These are phyloP conservation scores for Anthostomella pinea DNA, from an alignment of 2,329 filamentous ascomycete species.

Conservation along the genomic window DNA sequence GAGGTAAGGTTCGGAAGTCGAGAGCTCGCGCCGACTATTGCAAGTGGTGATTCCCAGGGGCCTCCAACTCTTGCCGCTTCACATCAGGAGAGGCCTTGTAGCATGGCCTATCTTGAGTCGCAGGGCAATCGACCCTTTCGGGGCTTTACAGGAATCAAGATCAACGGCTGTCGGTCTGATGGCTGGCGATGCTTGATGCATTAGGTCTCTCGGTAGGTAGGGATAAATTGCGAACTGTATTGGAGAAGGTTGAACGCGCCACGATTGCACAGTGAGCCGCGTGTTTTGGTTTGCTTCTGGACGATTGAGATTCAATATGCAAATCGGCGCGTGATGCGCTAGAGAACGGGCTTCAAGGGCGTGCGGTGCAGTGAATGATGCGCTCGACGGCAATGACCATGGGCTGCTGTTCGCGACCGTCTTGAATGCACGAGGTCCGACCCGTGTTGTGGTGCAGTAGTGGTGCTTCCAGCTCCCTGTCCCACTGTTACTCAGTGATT, in stretches of 20 bases:
- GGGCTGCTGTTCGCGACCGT: constrained; percentile 3
- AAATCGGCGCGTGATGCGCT: constrained; percentile 18
- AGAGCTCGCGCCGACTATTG: constrained; percentile 8
- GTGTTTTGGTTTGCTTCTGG: constrained; percentile 4
- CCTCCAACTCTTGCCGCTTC: constrained; percentile 20
- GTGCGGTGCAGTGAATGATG: constrained; percentile 5
- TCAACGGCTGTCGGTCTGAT: no score
- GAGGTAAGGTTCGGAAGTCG: neutral
- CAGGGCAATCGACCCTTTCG: neutral
- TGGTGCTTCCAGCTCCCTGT: constrained; percentile 4
- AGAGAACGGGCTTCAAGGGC: constrained; percentile 5
- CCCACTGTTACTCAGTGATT: constrained; percentile 13
- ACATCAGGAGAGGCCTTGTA: constrained; percentile 18
- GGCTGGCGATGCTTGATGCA: constrained; percentile 19
- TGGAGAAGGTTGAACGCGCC: constrained; percentile 13
- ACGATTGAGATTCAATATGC: neutral
- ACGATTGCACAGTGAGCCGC: neutral
- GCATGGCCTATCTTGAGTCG: constrained; percentile 12
- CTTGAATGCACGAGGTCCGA: constrained; percentile 13
- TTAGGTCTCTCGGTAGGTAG: constrained; percentile 15
- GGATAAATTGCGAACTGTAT: constrained; percentile 2
- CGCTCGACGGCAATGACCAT: constrained; percentile 11
- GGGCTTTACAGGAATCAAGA: neutral
- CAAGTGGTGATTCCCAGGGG: constrained; percentile 12
- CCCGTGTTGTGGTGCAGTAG: constrained; percentile 8